Evolutionary conservation across 176 grass and related monocot species (phyloP).

Genomic region (Aegilops sharonensis): DNA sequence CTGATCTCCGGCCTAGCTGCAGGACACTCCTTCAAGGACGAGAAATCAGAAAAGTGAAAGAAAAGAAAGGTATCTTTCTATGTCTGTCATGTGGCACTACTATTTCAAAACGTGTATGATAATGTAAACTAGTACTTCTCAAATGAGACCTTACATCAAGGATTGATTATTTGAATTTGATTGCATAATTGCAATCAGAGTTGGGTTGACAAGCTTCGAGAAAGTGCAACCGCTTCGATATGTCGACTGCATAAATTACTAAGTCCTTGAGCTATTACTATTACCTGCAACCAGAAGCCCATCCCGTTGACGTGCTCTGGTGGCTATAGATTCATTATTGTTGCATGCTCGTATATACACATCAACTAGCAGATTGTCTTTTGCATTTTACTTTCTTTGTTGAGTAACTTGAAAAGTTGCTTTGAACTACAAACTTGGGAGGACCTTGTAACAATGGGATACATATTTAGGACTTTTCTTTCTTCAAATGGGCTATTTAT

Average conservation of each 20-base stretch:
- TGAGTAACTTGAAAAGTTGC: no score
- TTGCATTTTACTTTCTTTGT: no score
- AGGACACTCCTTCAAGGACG: neutral
- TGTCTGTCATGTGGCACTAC: neutral
- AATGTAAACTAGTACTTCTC: neutral
- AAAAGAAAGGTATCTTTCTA: neutral
- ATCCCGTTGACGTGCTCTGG: no score
- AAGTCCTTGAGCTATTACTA: no score
- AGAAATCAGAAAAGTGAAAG: neutral
- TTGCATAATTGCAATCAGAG: neutral
- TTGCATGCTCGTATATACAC: no score
- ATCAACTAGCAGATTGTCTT: no score
- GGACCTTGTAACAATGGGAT: no score
- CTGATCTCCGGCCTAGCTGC: neutral
- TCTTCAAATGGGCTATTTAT: no score
- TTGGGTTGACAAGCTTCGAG: slow-evolving; percentile 32
- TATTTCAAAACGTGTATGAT: neutral
- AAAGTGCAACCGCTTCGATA: neutral
- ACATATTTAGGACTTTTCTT: no score
- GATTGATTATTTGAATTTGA: slow-evolving; percentile 1
- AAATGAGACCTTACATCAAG: neutral
- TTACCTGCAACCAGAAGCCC: no score
- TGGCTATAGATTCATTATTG: no score
- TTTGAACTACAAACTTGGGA: no score
- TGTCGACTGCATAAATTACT: neutral